A percentile compares a stretch with the other conserved stretches of the same genome.
Evolutionary conservation across 1,139 yeast genomes (phyloP).

Genomic region (Meyerozyma carpophila): DNA sequence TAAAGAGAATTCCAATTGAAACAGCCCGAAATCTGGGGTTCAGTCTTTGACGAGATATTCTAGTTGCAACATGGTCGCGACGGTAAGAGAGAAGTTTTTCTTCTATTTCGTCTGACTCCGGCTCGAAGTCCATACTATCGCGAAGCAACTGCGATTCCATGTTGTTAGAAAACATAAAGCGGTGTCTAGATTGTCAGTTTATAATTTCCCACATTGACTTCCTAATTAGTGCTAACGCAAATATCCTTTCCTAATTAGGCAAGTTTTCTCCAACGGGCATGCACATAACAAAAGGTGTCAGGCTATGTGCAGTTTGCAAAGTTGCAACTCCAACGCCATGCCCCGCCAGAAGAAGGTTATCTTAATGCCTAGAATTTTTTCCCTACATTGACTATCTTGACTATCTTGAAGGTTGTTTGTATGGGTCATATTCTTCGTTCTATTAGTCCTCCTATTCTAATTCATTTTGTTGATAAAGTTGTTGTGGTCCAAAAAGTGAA

Average conservation of each 20-base stretch:
- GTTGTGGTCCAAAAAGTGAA: slow-evolving; percentile 20
- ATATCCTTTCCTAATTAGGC: slow-evolving; percentile 3
- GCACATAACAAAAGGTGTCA: neutral
- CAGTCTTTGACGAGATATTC: slow-evolving; percentile 2
- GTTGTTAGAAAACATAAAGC: neutral
- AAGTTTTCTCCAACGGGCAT: slow-evolving; percentile 2
- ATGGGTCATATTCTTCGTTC: too few relatives aligned
- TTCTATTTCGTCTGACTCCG: neutral
- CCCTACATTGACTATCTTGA: too few relatives aligned
- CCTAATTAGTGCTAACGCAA: neutral
- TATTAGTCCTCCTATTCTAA: neutral
- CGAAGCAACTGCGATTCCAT: neutral
- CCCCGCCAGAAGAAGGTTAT: too few relatives aligned
- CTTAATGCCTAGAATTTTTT: too few relatives aligned
- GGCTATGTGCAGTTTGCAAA: neutral
- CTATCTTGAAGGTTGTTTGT: too few relatives aligned
- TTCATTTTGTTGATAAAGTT: slow-evolving; percentile 10
- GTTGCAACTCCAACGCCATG: neutral
- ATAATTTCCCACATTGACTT: neutral
- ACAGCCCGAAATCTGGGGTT: neutral
- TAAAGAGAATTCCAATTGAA: slow-evolving; percentile 1
- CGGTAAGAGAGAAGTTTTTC: slow-evolving; percentile 1
- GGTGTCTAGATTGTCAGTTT: neutral
- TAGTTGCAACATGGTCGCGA: neutral
- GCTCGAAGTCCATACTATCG: neutral